Evolutionary conservation across 306 rosid genomes (phyloP), one percentile per base, ranked within the genome.

Genomic region (Dryas octopetala): DNA sequence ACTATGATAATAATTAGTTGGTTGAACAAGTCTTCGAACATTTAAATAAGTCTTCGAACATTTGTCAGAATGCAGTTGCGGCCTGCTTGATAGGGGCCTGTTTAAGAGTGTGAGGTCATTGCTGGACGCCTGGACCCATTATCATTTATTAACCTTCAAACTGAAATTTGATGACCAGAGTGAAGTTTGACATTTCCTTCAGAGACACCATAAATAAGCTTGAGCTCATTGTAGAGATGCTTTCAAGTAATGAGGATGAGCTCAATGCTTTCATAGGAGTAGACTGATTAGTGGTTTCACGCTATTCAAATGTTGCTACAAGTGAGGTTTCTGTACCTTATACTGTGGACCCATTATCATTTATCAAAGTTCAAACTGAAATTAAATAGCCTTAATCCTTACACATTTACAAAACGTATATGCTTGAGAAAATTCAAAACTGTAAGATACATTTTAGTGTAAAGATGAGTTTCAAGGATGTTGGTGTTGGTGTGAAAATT

Each of bases 61-160:
- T 4, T 43, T 70, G 57, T 64, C 72, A 32, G 66, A 63, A 53
- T 44, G 5, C 65, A 26, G 46, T 43, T 47, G 62, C 66, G 47
- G 72, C 67, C 68, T 61, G 9, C 57, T 53, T 69, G 66, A 10
- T 10, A 28, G 48, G 53, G 57, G 15, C 19, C 64, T 57, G 49
- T 17, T 50, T 14, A 50, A 23, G 47, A 70, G 59, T 40, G 1
- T 4, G 14, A 9, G 59, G 40, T 9, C 57, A 51, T 19, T 32
- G 48, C 48, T 32, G 81, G 76, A 40, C 75, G 47, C 55, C 48
- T 32, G 81, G 76, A 40, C 75, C 55, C 55, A n/a, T 50, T 40
- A 0, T 8, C 57, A 68, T 50, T 68, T 50, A 60, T 41, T 70
- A 74, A 51, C n/a, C 32, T 72, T 44, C 1, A 32, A 45, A 17